Conservation (phyloP, 345 rosid species). For the Brassica carinata region DNA sequence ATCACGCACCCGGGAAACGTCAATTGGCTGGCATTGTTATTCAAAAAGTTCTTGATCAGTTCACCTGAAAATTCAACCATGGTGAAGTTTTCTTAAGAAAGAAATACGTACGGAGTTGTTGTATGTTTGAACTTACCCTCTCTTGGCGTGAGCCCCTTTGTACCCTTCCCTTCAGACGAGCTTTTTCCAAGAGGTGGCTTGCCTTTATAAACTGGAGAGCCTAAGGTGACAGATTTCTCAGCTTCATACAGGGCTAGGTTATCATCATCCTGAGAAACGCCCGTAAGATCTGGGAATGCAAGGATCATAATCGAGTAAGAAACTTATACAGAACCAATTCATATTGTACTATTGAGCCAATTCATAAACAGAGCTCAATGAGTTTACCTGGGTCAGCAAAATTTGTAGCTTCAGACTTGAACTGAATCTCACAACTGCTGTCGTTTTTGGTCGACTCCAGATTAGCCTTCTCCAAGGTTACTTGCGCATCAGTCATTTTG, state of each 20-base stretch:
- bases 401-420: slow-evolving; percentile 35
- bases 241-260: slow-evolving; percentile 63
- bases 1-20: slow-evolving; percentile 72
- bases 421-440: slow-evolving; percentile 24
- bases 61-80: slow-evolving; percentile 54
- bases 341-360: background rate
- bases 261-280: slow-evolving; percentile 47
- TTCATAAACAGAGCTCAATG: slow-evolving; percentile 29
- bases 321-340: slow-evolving; percentile 5
- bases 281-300: slow-evolving; percentile 51
- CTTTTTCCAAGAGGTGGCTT: slow-evolving; percentile 71
- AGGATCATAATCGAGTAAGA: slow-evolving; percentile 31
- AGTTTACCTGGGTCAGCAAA: slow-evolving; percentile 29
- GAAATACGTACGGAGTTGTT: background rate
- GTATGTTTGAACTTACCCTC: slow-evolving; percentile 54
- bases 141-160: slow-evolving; percentile 57
- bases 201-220: slow-evolving; percentile 63
- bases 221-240: slow-evolving; percentile 75
- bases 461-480: slow-evolving; percentile 32
- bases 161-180: slow-evolving; percentile 43
- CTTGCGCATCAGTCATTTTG: slow-evolving; percentile 6
- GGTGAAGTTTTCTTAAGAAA: slow-evolving; percentile 24
- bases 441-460: slow-evolving; percentile 27
- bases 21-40: slow-evolving; percentile 68
- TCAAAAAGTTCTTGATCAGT: slow-evolving; percentile 61